phyloP scores from a whole-genome alignment of 352 stramenopile species.

The Globisporangium solare region DNA sequence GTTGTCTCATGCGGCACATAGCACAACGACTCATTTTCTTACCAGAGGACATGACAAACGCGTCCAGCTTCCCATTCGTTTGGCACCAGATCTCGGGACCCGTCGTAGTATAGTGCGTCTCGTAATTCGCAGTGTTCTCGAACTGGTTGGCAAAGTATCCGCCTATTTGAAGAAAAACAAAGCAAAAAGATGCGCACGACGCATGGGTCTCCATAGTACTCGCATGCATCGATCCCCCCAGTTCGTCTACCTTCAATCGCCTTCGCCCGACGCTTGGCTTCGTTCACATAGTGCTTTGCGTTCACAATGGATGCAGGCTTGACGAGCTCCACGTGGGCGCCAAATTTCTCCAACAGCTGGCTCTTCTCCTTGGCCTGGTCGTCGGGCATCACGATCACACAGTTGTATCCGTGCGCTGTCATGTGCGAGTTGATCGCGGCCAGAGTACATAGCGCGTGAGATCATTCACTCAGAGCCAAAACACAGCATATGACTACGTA shows the following conservation, averaged over 20 bases:
- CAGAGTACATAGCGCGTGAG: background rate
- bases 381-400: constrained; percentile 97
- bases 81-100: constrained; percentile 96
- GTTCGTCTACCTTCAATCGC: constrained; percentile 82
- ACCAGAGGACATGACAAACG: constrained; percentile 98
- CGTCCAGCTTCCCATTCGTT: constrained; percentile 88
- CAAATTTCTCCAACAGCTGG: constrained; percentile 73
- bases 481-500: constrained; percentile 10
- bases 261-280: constrained; percentile 83
- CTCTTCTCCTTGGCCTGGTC: constrained; percentile 94
- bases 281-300: constrained; percentile 97
- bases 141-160: constrained; percentile 98
- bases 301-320: constrained; percentile 95
- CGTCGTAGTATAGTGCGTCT: constrained; percentile 92
- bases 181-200: constrained; percentile 1
- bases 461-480: background rate
- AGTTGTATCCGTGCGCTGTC: constrained; percentile 89
- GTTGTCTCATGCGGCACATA: background rate
- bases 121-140: constrained; percentile 96
- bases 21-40: background rate
- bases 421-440: constrained; percentile 7
- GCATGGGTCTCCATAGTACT: background rate
- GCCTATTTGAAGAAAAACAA: too few species aligned
- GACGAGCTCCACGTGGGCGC: constrained; percentile 85
- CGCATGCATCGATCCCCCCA: background rate